A percentile compares a stretch with the other conserved stretches of the same genome.
Conservation (phyloP, 1,139 yeast genomes). For the Kodamaea plutei region DNA sequence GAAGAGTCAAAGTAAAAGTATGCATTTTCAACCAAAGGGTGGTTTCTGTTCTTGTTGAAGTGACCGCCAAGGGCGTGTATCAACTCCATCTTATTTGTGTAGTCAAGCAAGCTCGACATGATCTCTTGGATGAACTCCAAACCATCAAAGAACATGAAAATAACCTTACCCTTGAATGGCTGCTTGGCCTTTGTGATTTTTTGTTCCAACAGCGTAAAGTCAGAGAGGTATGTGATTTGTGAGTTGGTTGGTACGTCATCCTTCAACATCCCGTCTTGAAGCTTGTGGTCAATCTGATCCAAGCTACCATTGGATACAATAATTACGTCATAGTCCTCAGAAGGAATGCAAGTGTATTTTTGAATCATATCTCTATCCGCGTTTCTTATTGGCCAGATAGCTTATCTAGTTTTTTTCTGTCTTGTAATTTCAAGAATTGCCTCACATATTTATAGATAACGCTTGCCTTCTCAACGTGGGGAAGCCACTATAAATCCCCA, state of each 20-base stretch:
- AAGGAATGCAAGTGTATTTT: constrained; percentile 34
- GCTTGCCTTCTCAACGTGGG: neutral
- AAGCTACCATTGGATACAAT: constrained; percentile 35
- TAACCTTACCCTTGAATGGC: constrained; percentile 27
- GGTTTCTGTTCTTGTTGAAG: constrained; percentile 3
- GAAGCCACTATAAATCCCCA: neutral
- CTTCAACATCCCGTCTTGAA: constrained; percentile 20
- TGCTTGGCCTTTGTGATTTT: constrained; percentile 10
- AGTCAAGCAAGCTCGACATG: constrained; percentile 30
- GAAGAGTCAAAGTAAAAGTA: constrained; percentile 36
- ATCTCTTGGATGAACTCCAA: constrained; percentile 30
- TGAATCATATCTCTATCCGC: constrained; percentile 25
- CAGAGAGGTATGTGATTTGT: constrained; percentile 24
- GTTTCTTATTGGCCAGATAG: constrained; percentile 17
- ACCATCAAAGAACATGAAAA: constrained; percentile 42
- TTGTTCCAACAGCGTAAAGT: constrained; percentile 23
- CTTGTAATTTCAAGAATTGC: constrained; percentile 6
- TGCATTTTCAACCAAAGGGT: constrained; percentile 21
- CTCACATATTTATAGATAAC: constrained; percentile 8
- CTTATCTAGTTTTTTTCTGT: constrained; percentile 3
- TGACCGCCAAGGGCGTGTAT: constrained; percentile 7
- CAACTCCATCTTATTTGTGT: constrained; percentile 13
- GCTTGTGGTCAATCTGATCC: constrained; percentile 28
- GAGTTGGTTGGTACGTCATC: constrained; percentile 26
- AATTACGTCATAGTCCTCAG: constrained; percentile 31